Evolutionary conservation across 2,329 filamentous ascomycete genomes (phyloP), one percentile per base, ranked within the genome.

Genomic region (Cladobotryum mycophilum): DNA sequence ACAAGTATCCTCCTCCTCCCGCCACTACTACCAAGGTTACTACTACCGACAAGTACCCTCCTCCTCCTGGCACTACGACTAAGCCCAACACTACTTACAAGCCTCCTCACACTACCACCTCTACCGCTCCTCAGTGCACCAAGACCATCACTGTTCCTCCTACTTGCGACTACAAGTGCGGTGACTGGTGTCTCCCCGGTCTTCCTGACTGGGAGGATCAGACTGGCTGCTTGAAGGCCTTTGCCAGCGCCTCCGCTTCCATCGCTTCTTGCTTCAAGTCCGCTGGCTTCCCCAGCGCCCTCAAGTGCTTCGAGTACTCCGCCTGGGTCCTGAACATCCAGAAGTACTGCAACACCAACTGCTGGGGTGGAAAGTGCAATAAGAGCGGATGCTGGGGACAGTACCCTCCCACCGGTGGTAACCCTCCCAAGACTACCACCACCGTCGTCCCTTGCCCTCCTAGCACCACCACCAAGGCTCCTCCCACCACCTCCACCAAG

Each of bases 101-200:
- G 25, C 25, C 55, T 20, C 52, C 58, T 37, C 54, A 46, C 14
- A 53, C 56, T 42, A 58, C 55, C 11, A 70, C 66, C 18, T 70
- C 69, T 14, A 64, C 61, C 25, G 63, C 64, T 37, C 60, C 70
- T n/a, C 61, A 76, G 47, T 81, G 78, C 64, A 76, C 72, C 9
- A 65, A 70, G 44, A 78, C 74, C 20, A 62, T 67, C 20, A 68
- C 71, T 11, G 61, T 71, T 20, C 71, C 75, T 9, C 64, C 74
- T 44, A 68, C 64, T 30, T 81, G 78, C 63, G 78, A 81, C 61
- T 81, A 78, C 64, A 67, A 73, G 56, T 75, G 74, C 55, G 79
- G 78, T 44, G 72, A 70, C 53, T 81, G 78, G 76, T 80, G 76
- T 60, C 71, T 71, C 36, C 69, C 68, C 42, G 69, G 75, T 13